Base-by-base conservation (phyloP, 192 early-diverging fungal species). In the Pilobolus umbonatus region DNA sequence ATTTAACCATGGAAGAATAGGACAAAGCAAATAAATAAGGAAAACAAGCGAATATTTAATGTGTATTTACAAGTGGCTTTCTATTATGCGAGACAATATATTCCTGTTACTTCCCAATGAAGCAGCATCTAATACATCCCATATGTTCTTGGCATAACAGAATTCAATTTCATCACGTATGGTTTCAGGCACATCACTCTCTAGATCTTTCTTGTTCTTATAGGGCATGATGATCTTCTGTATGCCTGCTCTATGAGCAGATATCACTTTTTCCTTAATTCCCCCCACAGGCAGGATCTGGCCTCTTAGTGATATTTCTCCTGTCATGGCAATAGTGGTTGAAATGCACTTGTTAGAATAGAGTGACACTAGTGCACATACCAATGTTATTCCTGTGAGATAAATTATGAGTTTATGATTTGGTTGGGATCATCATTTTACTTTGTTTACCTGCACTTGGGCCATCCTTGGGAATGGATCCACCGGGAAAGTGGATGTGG, bases 251-350 rank as follows among this genome's bases (percentile, higher is more conserved):
- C 87, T 77, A 60, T 94, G 88, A 0, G 89, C 91, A 0, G 89
- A 86, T 19, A 94, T 77, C 0, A 89, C 79, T 64, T 94, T 94
- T 61, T 94, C 91, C 65, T 90, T 91, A 57, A 94, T 85, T 19
- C 92, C 92, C 1, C 92, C 92, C 2, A 94, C 88, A 26, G 88
- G 86, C 32, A 90, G 70, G 0, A 94, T 88, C 38, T 86, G 76
- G 7, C 92, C 92, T 14, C 87, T 81, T 7, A 93, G 71, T 0
- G 92, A 90, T 32, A 94, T 79, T 68, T 94, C 92, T 38, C 92
- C 92, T 1, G 92, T 94, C 92, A 91, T 94, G 22, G 84, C 85
- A 12, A 78, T 75, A 17, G 73, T 79, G 12, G 70, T 62, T 19
- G 69, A 75, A 0, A 92, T 83, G 26, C 68, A 67, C 30, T 64